Percentiles rank a stretch among this genome's conserved stretches.
Evolutionary conservation across 2,329 filamentous ascomycete species (phyloP).

Genomic region (Colletotrichum costaricense): DNA sequence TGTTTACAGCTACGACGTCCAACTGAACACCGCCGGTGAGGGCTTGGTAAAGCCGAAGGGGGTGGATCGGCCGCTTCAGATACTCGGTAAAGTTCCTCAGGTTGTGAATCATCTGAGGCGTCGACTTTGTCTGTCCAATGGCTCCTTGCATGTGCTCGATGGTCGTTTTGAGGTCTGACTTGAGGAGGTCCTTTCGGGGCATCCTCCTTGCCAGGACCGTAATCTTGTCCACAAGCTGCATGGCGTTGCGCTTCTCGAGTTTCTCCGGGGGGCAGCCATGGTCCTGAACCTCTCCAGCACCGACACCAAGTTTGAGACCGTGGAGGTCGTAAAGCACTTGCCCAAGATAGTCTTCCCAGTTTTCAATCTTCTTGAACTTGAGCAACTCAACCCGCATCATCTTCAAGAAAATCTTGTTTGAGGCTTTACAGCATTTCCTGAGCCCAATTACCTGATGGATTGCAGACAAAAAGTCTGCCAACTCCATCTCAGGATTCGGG

Average conservation of each 20-base stretch:
- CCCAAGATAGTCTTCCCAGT: slow-evolving; percentile 87
- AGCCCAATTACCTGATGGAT: slow-evolving; percentile 88
- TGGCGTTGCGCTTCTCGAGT: slow-evolving; percentile 82
- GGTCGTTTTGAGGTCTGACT: slow-evolving; percentile 88
- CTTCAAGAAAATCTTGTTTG: slow-evolving; percentile 89
- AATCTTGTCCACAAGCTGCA: slow-evolving; percentile 86
- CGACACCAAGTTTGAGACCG: slow-evolving; percentile 79
- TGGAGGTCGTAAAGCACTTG: slow-evolving; percentile 88
- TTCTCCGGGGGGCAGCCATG: slow-evolving; percentile 83
- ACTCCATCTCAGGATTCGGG: slow-evolving; percentile 74
- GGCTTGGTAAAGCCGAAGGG: slow-evolving; percentile 82
- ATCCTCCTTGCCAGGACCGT: slow-evolving; percentile 84
- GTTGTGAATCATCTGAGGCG: slow-evolving; percentile 87
- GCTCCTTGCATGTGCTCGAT: slow-evolving; percentile 95
- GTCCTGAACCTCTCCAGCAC: slow-evolving; percentile 75
- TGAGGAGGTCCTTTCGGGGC: slow-evolving; percentile 90
- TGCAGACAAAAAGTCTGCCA: slow-evolving; percentile 82
- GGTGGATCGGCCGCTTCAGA: slow-evolving; percentile 86
- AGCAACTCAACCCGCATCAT: slow-evolving; percentile 89
- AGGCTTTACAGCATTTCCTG: slow-evolving; percentile 85
- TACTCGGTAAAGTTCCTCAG: slow-evolving; percentile 84
- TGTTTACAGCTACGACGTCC: slow-evolving; percentile 76
- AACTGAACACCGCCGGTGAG: slow-evolving; percentile 81
- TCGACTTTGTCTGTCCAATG: slow-evolving; percentile 82
- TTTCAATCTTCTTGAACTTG: slow-evolving; percentile 78